Evolutionary conservation across 805 yeast genomes (phyloP).

Genomic region (Komagataella populi): DNA sequence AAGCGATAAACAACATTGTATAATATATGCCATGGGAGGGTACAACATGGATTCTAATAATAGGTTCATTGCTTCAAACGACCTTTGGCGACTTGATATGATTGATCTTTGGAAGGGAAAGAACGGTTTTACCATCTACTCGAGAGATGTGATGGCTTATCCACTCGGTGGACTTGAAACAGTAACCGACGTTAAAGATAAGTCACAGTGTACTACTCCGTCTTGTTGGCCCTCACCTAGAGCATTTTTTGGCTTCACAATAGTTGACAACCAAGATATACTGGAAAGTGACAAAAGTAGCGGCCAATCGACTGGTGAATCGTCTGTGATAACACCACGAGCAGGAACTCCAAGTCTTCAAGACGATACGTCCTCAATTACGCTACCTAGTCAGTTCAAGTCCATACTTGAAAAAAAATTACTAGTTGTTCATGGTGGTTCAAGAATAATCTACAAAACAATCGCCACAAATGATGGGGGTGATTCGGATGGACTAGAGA

Average conservation of each 20-base stretch:
- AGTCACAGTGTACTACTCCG: not conserved
- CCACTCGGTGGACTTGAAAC: conserved; percentile 13
- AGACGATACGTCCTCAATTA: not conserved
- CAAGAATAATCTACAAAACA: conserved; percentile 12
- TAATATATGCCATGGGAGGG: conserved; percentile 34
- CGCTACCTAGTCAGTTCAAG: not conserved
- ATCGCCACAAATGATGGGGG: conserved; percentile 9
- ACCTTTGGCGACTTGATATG: conserved; percentile 27
- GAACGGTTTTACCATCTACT: conserved; percentile 10
- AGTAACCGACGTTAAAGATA: not conserved
- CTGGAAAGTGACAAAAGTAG: not conserved
- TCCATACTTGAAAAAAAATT: conserved; percentile 7
- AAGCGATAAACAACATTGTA: not conserved
- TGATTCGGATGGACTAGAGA: conserved; percentile 1
- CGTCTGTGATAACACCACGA: not conserved
- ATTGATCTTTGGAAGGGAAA: conserved; percentile 21
- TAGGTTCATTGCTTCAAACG: conserved; percentile 19
- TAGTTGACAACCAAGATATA: conserved; percentile 1
- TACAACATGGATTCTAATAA: conserved; percentile 17
- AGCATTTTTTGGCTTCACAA: conserved; percentile 5
- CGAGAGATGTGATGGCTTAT: conserved; percentile 3
- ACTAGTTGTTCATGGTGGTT: conserved; percentile 18
- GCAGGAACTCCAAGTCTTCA: conserved; percentile 1
- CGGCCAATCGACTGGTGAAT: not conserved
- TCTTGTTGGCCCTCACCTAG: conserved; percentile 6